Evolutionary conservation across 1,284 basidiomycete species (phyloP).

Genomic region (Naganishia cerealis): DNA sequence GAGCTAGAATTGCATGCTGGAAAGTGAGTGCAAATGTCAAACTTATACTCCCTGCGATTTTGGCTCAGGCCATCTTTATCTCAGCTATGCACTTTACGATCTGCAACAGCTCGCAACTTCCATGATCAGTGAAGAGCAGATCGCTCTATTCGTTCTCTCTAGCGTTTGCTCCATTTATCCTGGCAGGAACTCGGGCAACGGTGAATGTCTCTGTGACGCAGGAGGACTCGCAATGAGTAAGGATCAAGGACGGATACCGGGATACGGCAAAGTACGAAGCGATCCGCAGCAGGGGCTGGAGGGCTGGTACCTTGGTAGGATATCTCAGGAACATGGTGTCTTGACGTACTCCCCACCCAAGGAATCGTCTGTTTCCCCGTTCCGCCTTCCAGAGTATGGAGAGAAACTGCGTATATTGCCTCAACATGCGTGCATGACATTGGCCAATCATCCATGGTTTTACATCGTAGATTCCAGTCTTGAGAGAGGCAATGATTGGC

Average conservation of each 20-base stretch:
- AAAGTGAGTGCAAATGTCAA: constrained; percentile 42
- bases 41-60: background rate
- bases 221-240: constrained; percentile 82
- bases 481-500: constrained; percentile 45
- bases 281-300: constrained; percentile 62
- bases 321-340: constrained; percentile 78
- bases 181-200: constrained; percentile 53
- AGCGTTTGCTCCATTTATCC: constrained; percentile 77
- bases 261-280: constrained; percentile 49
- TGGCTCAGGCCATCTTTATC: constrained; percentile 27
- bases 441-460: constrained; percentile 75
- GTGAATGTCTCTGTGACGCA: constrained; percentile 65
- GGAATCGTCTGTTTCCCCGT: background rate
- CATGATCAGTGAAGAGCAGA: constrained; percentile 61
- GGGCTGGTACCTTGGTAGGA: constrained; percentile 70
- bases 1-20: constrained; percentile 73
- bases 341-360: constrained; percentile 54
- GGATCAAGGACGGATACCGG: constrained; percentile 70
- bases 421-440: constrained; percentile 66
- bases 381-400: constrained; percentile 57
- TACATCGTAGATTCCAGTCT: constrained; percentile 69
- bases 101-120: constrained; percentile 77
- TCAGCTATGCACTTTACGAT: constrained; percentile 75
- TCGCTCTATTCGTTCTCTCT: constrained; percentile 69
- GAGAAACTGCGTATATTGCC: constrained; percentile 54